phyloP scores from a whole-genome alignment of 2,329 filamentous ascomycete genomes.

The Xylariaceae sp. region DNA sequence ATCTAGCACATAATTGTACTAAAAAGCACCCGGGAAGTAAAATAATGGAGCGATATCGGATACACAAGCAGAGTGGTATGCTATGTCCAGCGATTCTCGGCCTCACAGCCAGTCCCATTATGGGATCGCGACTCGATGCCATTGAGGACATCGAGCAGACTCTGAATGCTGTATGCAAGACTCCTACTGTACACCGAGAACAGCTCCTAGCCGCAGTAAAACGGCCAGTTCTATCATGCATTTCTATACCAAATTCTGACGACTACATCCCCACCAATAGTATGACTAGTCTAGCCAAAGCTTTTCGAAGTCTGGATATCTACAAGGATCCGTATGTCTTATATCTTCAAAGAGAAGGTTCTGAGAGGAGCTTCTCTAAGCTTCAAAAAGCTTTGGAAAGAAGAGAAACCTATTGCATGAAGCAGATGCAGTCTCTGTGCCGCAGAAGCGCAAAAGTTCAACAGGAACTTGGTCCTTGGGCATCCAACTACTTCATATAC shows the following conservation, averaged over 20 bases:
- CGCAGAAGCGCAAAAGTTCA: constrained; percentile 57
- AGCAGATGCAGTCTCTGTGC: constrained; percentile 62
- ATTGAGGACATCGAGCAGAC: constrained; percentile 70
- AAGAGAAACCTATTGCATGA: constrained; percentile 57
- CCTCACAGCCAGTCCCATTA: constrained; percentile 79
- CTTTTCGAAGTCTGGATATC: constrained; percentile 57
- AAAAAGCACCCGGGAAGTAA: constrained; percentile 67
- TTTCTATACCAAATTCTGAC: constrained; percentile 24
- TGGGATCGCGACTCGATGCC: constrained; percentile 60
- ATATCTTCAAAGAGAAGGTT: constrained; percentile 50
- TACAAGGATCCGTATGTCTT: constrained; percentile 65
- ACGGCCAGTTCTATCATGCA: constrained; percentile 60
- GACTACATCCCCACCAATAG: constrained; percentile 35
- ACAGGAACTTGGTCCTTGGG: constrained; percentile 69
- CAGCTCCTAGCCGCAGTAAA: constrained; percentile 74
- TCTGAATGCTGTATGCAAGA: constrained; percentile 71
- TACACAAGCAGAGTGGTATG: constrained; percentile 45
- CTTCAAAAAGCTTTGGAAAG: constrained; percentile 49
- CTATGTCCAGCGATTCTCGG: constrained; percentile 73
- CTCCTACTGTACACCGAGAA: constrained; percentile 70
- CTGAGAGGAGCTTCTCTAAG: constrained; percentile 46
- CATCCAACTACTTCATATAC: constrained; percentile 68
- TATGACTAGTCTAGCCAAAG: constrained; percentile 52
- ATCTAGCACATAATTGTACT: constrained; percentile 74
- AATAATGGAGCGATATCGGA: constrained; percentile 77